Conservation (phyloP, 306 rosid species). For the Cicer chorassanicum region DNA sequence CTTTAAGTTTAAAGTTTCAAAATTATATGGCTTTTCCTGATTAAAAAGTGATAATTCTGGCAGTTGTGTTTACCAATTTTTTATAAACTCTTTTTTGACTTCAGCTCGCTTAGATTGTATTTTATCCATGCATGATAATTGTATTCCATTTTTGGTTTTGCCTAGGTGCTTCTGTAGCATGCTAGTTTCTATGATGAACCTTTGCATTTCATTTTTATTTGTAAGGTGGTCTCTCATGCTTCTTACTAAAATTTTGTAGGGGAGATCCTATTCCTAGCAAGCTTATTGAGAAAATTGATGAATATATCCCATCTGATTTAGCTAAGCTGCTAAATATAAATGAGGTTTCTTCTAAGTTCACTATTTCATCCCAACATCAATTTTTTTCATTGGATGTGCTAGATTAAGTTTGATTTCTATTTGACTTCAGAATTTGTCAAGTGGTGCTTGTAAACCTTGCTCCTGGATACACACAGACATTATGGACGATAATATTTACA, state of each 20-base stretch:
- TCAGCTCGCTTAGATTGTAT: conserved; percentile 25
- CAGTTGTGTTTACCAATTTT: conserved; percentile 26
- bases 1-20: conserved; percentile 16
- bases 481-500: conserved; percentile 94
- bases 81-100: conserved; percentile 30
- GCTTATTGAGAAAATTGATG: conserved; percentile 73
- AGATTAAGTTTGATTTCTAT: conserved; percentile 30
- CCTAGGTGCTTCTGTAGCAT: conserved; percentile 31
- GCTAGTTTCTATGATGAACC: conserved; percentile 31
- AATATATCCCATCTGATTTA: conserved; percentile 79
- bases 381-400: conserved; percentile 1
- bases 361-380: conserved; percentile 33
- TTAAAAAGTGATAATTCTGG: conserved; percentile 10
- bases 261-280: conserved; percentile 80
- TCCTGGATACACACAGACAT: conserved; percentile 93
- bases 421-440: conserved; percentile 63
- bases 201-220: conserved; percentile 24
- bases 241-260: conserved; percentile 60
- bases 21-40: conserved; percentile 14
- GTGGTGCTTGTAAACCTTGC: conserved; percentile 56
- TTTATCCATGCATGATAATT: conserved; percentile 31
- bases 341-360: conserved; percentile 66
- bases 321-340: conserved; percentile 52
- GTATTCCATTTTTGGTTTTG: conserved; percentile 32
- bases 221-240: conserved; percentile 41